These are phyloP conservation scores for Globisporangium iwayamae DNA, from an alignment of 352 stramenopile species.

Conservation along the genomic window DNA sequence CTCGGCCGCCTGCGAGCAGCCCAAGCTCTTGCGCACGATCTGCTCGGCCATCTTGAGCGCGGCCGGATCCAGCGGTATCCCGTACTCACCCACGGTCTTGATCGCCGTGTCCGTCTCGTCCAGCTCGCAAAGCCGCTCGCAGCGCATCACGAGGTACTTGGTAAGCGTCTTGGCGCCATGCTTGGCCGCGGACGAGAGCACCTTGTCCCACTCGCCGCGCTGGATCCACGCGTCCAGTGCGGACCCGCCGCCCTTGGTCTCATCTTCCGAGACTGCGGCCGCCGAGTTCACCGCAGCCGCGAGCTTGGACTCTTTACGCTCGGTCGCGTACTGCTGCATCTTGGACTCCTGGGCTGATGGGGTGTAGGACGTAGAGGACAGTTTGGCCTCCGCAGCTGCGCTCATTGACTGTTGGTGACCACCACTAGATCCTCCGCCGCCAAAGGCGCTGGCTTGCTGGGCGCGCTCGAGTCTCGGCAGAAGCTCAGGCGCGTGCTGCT, in stretches of 20 bases:
- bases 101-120: conserved; percentile 76
- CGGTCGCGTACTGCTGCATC: conserved; percentile 26
- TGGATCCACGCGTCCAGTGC: conserved; percentile 92
- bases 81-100: conserved; percentile 72
- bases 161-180: conserved; percentile 65
- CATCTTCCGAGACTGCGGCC: conserved; percentile 26
- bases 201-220: conserved; percentile 91
- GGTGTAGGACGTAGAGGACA: conserved; percentile 39
- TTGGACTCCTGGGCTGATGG: conserved; percentile 49
- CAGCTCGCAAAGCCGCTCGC: conserved; percentile 62
- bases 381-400: conserved; percentile 46
- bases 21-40: conserved; percentile 54
- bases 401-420: conserved; percentile 20
- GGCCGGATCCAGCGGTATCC: conserved; percentile 57
- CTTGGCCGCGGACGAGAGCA: conserved; percentile 84
- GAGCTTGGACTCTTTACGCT: conserved; percentile 59
- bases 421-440: conserved; percentile 16
- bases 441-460: conserved; percentile 79
- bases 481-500: conserved; percentile 77
- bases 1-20: conserved; percentile 43
- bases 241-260: conserved; percentile 29
- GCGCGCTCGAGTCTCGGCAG: conserved; percentile 76
- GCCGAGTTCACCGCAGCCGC: conserved; percentile 2
- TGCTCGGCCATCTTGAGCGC: conserved; percentile 54
- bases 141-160: conserved; percentile 87